phyloP scores from a whole-genome alignment of 768 basidiomycete species.

The Podaxis sp. region DNA sequence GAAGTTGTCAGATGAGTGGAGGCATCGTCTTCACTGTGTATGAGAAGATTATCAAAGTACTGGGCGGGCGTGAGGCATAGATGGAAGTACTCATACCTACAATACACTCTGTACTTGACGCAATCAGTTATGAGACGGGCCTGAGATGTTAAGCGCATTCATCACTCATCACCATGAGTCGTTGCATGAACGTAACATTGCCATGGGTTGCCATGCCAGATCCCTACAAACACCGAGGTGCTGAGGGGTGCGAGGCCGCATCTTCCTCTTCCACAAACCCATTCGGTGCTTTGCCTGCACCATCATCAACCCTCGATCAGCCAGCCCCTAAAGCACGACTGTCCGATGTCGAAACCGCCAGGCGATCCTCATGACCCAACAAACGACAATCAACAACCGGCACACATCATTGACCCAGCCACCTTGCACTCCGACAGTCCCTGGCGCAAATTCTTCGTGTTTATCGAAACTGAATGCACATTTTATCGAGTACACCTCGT shows the following conservation, averaged over 20 bases:
- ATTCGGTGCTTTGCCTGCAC: too few species aligned
- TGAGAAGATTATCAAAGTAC: slow-evolving; percentile 65
- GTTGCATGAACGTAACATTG: too few species aligned
- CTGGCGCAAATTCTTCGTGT: not conserved
- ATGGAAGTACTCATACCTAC: not conserved
- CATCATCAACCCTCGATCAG: not conserved
- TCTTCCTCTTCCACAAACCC: too few species aligned
- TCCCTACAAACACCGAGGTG: too few species aligned
- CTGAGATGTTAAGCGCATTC: too few species aligned
- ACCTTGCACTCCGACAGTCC: not conserved
- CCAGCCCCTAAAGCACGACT: not conserved
- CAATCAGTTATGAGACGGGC: not conserved
- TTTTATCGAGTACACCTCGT: slow-evolving; percentile 51
- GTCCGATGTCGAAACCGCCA: not conserved
- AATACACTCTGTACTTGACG: not conserved
- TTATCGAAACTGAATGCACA: slow-evolving; percentile 22
- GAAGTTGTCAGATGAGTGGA: slow-evolving; percentile 64
- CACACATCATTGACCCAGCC: not conserved
- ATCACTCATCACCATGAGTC: too few species aligned
- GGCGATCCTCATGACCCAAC: not conserved
- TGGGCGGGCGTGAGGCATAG: slow-evolving; percentile 8
- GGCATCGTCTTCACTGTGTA: slow-evolving; percentile 93
- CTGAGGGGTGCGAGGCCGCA: too few species aligned
- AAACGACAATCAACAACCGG: not conserved
- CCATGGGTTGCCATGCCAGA: too few species aligned